Conservation (phyloP, 1,284 basidiomycete genomes). For the Rhodotorula sp. region DNA sequence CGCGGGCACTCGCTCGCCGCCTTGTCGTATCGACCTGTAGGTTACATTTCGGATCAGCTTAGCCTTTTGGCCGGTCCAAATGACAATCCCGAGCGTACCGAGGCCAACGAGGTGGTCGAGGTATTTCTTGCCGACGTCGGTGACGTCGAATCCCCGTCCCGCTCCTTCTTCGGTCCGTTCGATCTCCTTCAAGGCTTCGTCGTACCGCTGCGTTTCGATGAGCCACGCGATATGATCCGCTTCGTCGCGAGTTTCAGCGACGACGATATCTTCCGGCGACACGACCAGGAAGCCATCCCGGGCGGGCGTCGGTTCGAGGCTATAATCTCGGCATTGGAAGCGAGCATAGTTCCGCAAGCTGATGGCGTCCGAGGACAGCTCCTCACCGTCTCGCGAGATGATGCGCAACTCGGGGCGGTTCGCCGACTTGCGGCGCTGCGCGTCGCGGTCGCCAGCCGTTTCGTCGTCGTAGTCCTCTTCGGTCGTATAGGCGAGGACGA, state of each 20-base stretch:
- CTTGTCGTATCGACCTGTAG: constrained; percentile 68
- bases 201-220: constrained; percentile 77
- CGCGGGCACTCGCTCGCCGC: constrained; percentile 84
- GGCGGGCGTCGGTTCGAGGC: constrained; percentile 53
- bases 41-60: not conserved
- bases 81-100: constrained; percentile 56
- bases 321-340: constrained; percentile 92
- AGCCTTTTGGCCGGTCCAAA: no score
- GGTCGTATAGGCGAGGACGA: constrained; percentile 70
- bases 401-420: constrained; percentile 89
- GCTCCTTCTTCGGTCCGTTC: constrained; percentile 58
- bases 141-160: constrained; percentile 58
- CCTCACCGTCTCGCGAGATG: constrained; percentile 83
- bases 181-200: constrained; percentile 82
- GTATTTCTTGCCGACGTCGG: constrained; percentile 77
- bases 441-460: constrained; percentile 63
- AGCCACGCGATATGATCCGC: constrained; percentile 92
- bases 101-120: constrained; percentile 73
- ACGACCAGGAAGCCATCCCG: constrained; percentile 66
- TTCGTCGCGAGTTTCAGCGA: constrained; percentile 80
- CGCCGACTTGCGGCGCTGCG: constrained; percentile 68
- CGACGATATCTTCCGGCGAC: constrained; percentile 79
- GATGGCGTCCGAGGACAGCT: constrained; percentile 81
- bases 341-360: constrained; percentile 72
- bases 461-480: constrained; percentile 54